Evolutionary conservation across 345 rosid genomes (phyloP).

Genomic region (Salix suchowensis): DNA sequence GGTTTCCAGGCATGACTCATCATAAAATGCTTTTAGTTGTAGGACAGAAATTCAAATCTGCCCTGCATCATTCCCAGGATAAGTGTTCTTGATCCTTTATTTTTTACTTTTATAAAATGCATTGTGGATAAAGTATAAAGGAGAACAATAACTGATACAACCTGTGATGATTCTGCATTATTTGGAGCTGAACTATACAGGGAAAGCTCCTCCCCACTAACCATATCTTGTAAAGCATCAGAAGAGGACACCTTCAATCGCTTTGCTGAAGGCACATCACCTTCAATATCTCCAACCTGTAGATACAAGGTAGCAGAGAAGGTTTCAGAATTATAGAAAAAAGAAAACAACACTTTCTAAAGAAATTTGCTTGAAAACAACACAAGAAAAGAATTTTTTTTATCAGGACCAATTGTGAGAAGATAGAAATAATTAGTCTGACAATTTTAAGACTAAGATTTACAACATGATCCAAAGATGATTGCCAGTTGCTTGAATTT

Average conservation of each 20-base stretch:
- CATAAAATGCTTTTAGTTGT: no score
- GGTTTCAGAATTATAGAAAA: background rate
- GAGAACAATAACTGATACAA: slow-evolving; percentile 21
- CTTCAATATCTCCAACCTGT: slow-evolving; percentile 93
- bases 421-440: background rate
- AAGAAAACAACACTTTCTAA: background rate
- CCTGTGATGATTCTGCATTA: slow-evolving; percentile 84
- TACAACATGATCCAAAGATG: background rate
- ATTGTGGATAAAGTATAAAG: background rate
- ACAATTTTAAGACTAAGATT: background rate
- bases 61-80: background rate
- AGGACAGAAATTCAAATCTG: no score
- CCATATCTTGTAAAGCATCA: slow-evolving; percentile 85
- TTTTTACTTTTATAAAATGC: background rate
- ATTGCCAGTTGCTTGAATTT: background rate
- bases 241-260: slow-evolving; percentile 71
- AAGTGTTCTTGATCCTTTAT: background rate
- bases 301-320: background rate
- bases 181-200: slow-evolving; percentile 72
- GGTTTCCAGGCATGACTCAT: no score
- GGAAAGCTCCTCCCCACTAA: slow-evolving; percentile 87
- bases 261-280: slow-evolving; percentile 66
- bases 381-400: background rate
- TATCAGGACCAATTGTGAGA: background rate
- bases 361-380: background rate